Evolutionary conservation across 345 rosid genomes (phyloP).

Genomic region (Eutrema japonicum): DNA sequence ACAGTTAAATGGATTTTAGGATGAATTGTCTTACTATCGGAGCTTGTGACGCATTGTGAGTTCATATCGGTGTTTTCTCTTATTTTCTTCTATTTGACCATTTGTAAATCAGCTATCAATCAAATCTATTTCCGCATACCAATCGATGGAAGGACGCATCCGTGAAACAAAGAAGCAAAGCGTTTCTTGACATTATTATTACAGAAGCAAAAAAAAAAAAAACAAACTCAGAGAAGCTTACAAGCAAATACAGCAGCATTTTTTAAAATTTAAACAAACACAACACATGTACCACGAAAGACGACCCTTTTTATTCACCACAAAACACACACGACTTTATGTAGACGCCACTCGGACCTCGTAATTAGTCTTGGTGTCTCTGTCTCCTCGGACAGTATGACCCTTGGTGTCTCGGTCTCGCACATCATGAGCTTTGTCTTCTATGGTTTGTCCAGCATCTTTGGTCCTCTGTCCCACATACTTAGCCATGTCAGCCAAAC

Average conservation of each 20-base stretch:
- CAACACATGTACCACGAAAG: conserved; percentile 15
- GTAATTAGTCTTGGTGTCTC: conserved; percentile 38
- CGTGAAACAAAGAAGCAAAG: conserved; percentile 13
- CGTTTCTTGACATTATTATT: conserved; percentile 28
- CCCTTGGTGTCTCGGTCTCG: conserved; percentile 36
- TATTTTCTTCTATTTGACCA: not conserved
- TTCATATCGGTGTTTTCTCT: not conserved
- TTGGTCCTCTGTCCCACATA: conserved; percentile 67
- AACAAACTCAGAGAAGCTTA: not conserved
- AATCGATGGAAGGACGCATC: not conserved
- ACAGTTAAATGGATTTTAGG: not conserved
- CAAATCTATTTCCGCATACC: no score
- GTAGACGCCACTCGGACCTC: conserved; percentile 44
- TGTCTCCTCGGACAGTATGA: conserved; percentile 21
- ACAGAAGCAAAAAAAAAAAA: not conserved
- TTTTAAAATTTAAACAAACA: not conserved
- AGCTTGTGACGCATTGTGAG: not conserved
- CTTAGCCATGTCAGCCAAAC: conserved; percentile 50
- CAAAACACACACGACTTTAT: not conserved
- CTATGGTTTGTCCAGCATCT: conserved; percentile 65
- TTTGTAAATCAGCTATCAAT: not conserved
- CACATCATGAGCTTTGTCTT: conserved; percentile 55
- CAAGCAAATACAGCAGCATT: conserved; percentile 29
- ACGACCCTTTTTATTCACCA: conserved; percentile 23
- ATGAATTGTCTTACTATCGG: not conserved